Base-by-base conservation (phyloP, 805 yeast genomes). In the Candida endomychidarum region DNA sequence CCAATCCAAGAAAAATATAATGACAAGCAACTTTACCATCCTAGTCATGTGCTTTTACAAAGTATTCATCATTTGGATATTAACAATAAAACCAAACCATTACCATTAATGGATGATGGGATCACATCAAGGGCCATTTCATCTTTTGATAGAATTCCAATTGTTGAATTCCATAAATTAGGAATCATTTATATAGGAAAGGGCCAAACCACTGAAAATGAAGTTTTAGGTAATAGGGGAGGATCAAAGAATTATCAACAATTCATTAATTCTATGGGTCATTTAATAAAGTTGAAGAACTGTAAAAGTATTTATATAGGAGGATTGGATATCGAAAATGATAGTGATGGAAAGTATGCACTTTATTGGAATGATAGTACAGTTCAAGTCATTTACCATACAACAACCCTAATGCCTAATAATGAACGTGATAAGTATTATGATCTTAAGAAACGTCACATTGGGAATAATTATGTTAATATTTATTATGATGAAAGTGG, bases 401-500 rank as follows among this genome's bases (percentile, higher is more conserved):
- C 86, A 8, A 81, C 89, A 2, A 86, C 96, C 0, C 60, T 88
- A 74, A 88, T 88, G 95, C 88, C 90, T 2, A 67, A 72, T 36
- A 50, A 48, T 26, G 58, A 52, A 2, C 52, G 56, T 11, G 83
- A 81, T 47, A 54, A 58, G 3, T 52, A 54, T 12, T 66, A 60
- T 20, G 72, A 80, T 11, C 55, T 72, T 57, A 88, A 87, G 61
- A 88, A 88, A 60, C 65, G 89, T 40, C 96, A 88, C 56, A 83
- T 88, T 47, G 96, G 96, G 6, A 88, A 88, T 62, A 77, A 87
- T 55, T 81, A 79, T 57, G 93, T 88, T 41, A 85, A 83, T 53
- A 78, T 88, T 17, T 88, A 75, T 56, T 89, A 81, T 65, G 86
- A 88, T 53, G 96, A 88, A 51, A 78, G 88, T 2, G 73, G 70